These are phyloP conservation scores for Cercospora sesami DNA, from an alignment of 2,329 filamentous ascomycete species.

Conservation along the genomic window DNA sequence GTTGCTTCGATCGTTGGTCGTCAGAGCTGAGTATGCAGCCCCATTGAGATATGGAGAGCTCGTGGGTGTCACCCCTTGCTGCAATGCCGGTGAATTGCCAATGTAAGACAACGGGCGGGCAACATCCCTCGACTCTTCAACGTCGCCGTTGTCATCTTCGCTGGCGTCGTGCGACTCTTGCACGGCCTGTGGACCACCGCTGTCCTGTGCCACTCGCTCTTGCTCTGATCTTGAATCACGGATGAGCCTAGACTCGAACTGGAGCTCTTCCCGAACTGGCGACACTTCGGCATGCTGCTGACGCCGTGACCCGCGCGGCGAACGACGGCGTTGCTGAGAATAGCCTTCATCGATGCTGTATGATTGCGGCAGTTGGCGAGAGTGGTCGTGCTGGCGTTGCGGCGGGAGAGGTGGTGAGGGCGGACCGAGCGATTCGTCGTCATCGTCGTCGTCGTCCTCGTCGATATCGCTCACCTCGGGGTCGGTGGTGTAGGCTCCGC, in stretches of 20 bases:
- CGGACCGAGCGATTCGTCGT: conserved; percentile 8
- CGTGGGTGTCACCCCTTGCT: conserved; percentile 20
- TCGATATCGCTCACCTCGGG: conserved; percentile 32
- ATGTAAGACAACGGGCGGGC: conserved; percentile 30
- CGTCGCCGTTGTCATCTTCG: conserved; percentile 22
- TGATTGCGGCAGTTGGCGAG: conserved; percentile 4
- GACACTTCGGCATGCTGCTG: conserved; percentile 24
- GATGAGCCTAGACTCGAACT: conserved; percentile 5
- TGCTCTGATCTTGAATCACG: conserved; percentile 7
- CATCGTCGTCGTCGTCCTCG: conserved; percentile 24
- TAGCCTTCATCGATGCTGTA: conserved; percentile 1
- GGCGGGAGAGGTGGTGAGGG: conserved; percentile 9
- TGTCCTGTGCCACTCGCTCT: conserved; percentile 10
- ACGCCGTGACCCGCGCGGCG: conserved; percentile 6
- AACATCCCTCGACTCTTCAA: conserved; percentile 27
- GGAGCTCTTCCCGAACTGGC: conserved; percentile 22
- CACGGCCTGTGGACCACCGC: conserved; percentile 6
- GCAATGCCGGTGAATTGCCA: conserved; percentile 19
- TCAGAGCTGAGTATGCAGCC: conserved; percentile 13
- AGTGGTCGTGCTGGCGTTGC: neutral
- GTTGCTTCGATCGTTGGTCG: conserved; percentile 15
- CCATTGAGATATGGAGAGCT: conserved; percentile 15
- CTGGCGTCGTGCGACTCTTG: conserved; percentile 16
- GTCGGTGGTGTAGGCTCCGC: conserved; percentile 18
- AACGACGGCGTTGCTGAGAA: conserved; percentile 1